These are phyloP conservation scores for Phaeophleospora eucalypticola DNA, from an alignment of 2,329 filamentous ascomycete species.

Conservation along the genomic window DNA sequence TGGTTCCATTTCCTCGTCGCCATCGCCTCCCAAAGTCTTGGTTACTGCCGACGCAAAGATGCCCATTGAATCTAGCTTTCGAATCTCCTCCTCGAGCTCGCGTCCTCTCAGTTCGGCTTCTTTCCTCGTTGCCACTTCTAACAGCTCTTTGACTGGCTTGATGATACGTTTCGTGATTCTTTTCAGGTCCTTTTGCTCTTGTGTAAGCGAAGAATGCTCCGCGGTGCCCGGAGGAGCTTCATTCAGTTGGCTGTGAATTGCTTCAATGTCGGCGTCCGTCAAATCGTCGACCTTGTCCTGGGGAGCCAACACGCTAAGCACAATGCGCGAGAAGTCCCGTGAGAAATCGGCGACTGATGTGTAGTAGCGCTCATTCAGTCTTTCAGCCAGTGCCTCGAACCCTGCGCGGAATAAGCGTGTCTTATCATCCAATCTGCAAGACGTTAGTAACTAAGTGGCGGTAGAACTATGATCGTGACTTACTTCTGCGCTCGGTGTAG, in stretches of 20 bases:
- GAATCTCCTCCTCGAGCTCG: slow-evolving; percentile 64
- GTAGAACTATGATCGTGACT: slow-evolving; percentile 42
- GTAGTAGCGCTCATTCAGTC: slow-evolving; percentile 55
- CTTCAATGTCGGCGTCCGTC: slow-evolving; percentile 22
- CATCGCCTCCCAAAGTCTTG: slow-evolving; percentile 45
- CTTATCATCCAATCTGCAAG: slow-evolving; percentile 57
- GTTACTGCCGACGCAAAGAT: slow-evolving; percentile 44
- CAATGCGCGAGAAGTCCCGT: slow-evolving; percentile 53
- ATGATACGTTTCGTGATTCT: slow-evolving; percentile 86
- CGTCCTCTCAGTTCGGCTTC: slow-evolving; percentile 77
- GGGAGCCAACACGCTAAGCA: slow-evolving; percentile 49
- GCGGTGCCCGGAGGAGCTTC: slow-evolving; percentile 33
- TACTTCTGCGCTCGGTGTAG: slow-evolving; percentile 77
- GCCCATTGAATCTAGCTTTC: slow-evolving; percentile 70
- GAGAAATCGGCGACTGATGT: slow-evolving; percentile 60
- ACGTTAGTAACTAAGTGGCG: slow-evolving; percentile 36
- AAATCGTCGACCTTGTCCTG: slow-evolving; percentile 23
- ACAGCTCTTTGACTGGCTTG: slow-evolving; percentile 70
- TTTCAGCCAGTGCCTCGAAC: slow-evolving; percentile 50
- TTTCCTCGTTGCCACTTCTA: slow-evolving; percentile 71
- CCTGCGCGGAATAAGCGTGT: slow-evolving; percentile 51
- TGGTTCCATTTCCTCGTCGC: slow-evolving; percentile 35
- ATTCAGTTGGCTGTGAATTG: slow-evolving; percentile 42
- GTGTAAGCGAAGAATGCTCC: slow-evolving; percentile 39
- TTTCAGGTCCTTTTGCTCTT: slow-evolving; percentile 75